Base-by-base conservation (phyloP, 345 rosid species). In the Nasturtium officinale region DNA sequence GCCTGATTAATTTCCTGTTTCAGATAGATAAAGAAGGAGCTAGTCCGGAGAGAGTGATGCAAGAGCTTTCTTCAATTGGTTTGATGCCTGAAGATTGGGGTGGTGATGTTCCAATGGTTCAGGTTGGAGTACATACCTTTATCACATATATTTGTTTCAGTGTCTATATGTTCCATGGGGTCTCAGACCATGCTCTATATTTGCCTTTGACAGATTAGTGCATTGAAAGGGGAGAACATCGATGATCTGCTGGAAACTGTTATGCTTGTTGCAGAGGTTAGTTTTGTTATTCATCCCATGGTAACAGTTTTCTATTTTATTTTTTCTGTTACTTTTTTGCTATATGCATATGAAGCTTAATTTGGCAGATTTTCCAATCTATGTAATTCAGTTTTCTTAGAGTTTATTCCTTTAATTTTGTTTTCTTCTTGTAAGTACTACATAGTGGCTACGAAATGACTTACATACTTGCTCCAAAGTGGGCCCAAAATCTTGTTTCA, bases 71-170 rank as follows among this genome's bases (percentile, higher is more conserved):
- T 76, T 85, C 92, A 26, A 80, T 91, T 72, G 99, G 99, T 67
- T 83, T 95, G 82, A 89, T 95, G 97, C 90, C 99, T 17, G 99
- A 95, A 83, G 96, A 86, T 55, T 95, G 99, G 99, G 99, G 97
- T 71, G 99, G 99, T 62, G 89, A 91, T 75, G 80, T 81, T 78
- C 96, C 99, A 64, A 86, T 95, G 99, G 89, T 95, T 88, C 91
- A 86, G 96, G 99, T 95, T 52, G 58, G 63, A 74, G 25, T 63
- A 69, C 28, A 43, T 75, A 60, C 50, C 71, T 50, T 21, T 50
- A 33, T 69, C 71, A 64, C 33, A 56, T 65, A 23, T 66, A 56
- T 65, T 28, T 72, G 40, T 74, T 83, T 73, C 42, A 30, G 65
- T 28, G 53, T 78, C 55, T 54, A 12, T 68, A 18, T 23, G 54